Evolutionary conservation across 2,329 filamentous ascomycete genomes (phyloP).

Genomic region (Calonectria hawksworthii): DNA sequence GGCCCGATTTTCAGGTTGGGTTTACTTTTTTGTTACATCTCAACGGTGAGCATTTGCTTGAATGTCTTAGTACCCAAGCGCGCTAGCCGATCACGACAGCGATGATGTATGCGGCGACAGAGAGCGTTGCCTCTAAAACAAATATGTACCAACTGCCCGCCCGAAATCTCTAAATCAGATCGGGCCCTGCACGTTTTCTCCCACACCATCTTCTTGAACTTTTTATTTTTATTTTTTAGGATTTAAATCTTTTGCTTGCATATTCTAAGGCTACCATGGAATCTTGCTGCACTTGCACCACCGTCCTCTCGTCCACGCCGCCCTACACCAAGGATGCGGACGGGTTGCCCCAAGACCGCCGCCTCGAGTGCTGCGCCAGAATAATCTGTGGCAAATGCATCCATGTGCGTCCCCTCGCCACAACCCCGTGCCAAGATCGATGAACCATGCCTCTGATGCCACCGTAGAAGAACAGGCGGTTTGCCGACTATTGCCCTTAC

Average conservation of each 20-base stretch:
- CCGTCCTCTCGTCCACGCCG: slow-evolving; percentile 68
- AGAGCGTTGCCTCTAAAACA: neutral
- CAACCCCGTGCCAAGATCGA: neutral
- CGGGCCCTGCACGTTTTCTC: slow-evolving; percentile 1
- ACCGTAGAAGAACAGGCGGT: slow-evolving; percentile 74
- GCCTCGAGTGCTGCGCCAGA: slow-evolving; percentile 77
- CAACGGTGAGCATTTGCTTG: neutral
- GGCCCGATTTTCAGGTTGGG: neutral
- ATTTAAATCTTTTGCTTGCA: neutral
- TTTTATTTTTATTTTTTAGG: neutral
- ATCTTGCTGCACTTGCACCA: slow-evolving; percentile 80
- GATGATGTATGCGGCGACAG: neutral
- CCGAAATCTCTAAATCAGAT: slow-evolving; percentile 2
- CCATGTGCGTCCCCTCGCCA: slow-evolving; percentile 59
- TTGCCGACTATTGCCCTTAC: slow-evolving; percentile 78
- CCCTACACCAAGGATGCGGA: slow-evolving; percentile 69
- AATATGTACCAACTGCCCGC: slow-evolving; percentile 6
- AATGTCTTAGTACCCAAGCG: neutral
- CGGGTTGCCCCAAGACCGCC: slow-evolving; percentile 69
- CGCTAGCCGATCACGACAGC: slow-evolving; percentile 13
- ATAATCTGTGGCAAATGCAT: slow-evolving; percentile 81
- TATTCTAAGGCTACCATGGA: slow-evolving; percentile 47
- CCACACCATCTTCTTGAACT: neutral
- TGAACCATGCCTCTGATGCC: slow-evolving; percentile 26
- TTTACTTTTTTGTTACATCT: neutral